These are phyloP conservation scores for Kodamaea sagamina DNA, from an alignment of 805 yeast genomes.

Conservation along the genomic window DNA sequence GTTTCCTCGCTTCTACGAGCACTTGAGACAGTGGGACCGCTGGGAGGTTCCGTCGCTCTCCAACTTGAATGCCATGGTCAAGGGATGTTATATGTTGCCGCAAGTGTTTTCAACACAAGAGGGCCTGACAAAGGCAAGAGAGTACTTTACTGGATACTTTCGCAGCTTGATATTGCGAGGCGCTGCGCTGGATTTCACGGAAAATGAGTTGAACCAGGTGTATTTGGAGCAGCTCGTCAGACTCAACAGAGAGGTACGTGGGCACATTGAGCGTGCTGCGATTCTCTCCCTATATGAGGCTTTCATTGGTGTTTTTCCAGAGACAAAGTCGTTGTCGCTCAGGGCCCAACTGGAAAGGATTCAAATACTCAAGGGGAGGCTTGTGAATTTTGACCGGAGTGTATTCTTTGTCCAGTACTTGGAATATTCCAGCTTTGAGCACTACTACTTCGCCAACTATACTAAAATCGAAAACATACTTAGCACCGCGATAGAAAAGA, in stretches of 20 bases:
- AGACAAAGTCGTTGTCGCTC: too few relatives aligned
- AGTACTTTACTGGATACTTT: neutral
- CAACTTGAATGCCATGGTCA: constrained; percentile 1
- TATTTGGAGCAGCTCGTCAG: neutral
- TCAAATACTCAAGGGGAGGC: too few relatives aligned
- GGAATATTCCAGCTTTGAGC: neutral
- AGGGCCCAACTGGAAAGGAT: too few relatives aligned
- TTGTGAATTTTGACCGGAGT: too few relatives aligned
- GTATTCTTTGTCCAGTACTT: neutral
- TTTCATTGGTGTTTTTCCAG: neutral
- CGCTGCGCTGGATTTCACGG: constrained; percentile 3
- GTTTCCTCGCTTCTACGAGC: constrained; percentile 28
- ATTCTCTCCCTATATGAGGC: constrained; percentile 3
- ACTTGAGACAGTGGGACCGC: constrained; percentile 11
- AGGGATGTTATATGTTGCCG: constrained; percentile 2
- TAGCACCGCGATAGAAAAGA: neutral
- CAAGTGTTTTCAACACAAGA: neutral
- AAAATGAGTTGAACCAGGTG: constrained; percentile 4
- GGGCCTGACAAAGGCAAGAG: neutral
- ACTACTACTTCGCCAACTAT: constrained; percentile 4
- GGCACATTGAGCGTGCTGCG: neutral
- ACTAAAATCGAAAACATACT: constrained; percentile 6
- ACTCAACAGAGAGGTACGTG: neutral
- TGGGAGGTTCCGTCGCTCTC: neutral
- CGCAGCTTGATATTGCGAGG: constrained; percentile 1